Base-by-base conservation (phyloP, 2,329 filamentous ascomycete genomes). In the Botryotinia calthae region DNA sequence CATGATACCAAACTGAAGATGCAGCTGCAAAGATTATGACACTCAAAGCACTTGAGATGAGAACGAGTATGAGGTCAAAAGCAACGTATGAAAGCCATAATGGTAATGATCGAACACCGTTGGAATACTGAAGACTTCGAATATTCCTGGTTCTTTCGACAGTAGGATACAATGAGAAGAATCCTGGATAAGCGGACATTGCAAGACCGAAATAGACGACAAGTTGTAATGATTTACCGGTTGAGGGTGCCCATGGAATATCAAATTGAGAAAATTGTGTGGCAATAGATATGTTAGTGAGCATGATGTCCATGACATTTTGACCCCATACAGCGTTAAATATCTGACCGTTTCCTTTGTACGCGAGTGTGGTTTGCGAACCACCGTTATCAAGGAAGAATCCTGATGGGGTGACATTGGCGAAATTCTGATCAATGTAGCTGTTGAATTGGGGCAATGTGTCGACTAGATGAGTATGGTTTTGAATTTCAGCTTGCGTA, bases 141-240 rank as follows among this genome's bases (percentile, higher is more conserved):
- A 98, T 93, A 76, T 94, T 92, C 67, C 90, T 85, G 18, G 94
- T 84, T 40, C 94, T 87, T 81, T 98, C 95, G 42, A 92, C 85
- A n/a, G 93, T 97, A 0, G 94, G 93, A 79, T 98, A 98, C 7
- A 98, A 84, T 0, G 93, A 89, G 78, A 97, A 97, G 84, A 98
- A 95, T 22, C 91, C 93, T 0, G 95, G 94, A 78, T 92, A 96
- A 1, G 90, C 90, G 10, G 88, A 86, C 82, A 97, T 89, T 1
- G 91, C 93, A 14, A 98, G 86, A 22, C 91, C 90, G 80, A 96
- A 92, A 82, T 97, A 97, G 14, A 93, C 85, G 58, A 95, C 88
- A 28, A 97, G 85, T 80, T 97, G 93, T 37, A 97, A 83, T 0
- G 91, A 90, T 68, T 95, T 86, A 31, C 93, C 93, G 14, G 90